Evolutionary conservation across 2,329 filamentous ascomycete species (phyloP).

Genomic region (Hypoxylon sp.): DNA sequence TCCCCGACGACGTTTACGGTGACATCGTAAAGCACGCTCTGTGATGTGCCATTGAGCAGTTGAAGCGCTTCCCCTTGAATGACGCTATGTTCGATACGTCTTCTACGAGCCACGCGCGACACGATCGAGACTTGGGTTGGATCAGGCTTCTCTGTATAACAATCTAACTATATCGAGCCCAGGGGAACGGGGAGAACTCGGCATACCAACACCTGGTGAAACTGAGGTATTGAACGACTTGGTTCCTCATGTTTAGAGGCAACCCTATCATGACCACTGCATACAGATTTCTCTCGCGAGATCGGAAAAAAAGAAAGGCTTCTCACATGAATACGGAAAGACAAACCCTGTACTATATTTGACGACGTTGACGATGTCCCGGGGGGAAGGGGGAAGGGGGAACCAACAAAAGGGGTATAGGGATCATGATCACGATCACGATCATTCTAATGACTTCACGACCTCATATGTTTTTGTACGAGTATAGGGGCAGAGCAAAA

Average conservation of each 20-base stretch:
- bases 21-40: conserved; percentile 91
- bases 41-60: conserved; percentile 55
- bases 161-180: conserved; percentile 7
- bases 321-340: conserved; percentile 2
- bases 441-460: conserved; percentile 29
- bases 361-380: conserved; percentile 18
- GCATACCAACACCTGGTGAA: conserved; percentile 9
- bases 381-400: no score
- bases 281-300: conserved; percentile 25
- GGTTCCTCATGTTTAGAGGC: conserved; percentile 7
- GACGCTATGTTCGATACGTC: neutral
- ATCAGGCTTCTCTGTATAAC: conserved; percentile 21
- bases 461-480: conserved; percentile 21
- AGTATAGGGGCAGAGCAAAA: neutral
- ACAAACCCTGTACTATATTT: conserved; percentile 22
- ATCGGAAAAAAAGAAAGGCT: conserved; percentile 4
- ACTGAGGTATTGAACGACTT: conserved; percentile 3
- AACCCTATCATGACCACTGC: conserved; percentile 13
- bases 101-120: neutral
- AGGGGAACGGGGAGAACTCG: conserved; percentile 8
- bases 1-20: conserved; percentile 89
- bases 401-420: neutral
- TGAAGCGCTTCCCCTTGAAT: neutral
- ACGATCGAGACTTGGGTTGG: conserved; percentile 1
- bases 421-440: conserved; percentile 13